Conservation (phyloP, 148 eudicot species). For the Arctostaphylos glauca region DNA sequence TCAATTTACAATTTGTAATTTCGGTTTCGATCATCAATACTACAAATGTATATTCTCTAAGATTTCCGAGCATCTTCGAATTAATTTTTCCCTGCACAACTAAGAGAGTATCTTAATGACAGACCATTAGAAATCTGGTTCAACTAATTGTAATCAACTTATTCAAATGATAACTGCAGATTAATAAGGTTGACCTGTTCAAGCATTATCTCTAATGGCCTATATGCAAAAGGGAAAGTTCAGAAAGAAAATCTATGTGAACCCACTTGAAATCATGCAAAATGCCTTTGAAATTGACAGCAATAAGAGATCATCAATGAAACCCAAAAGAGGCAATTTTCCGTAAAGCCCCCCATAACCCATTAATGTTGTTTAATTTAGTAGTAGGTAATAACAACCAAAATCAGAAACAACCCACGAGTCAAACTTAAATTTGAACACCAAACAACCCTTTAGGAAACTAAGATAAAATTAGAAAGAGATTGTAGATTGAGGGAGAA, state of each 20-base stretch:
- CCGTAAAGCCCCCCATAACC: neutral
- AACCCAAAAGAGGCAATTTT: neutral
- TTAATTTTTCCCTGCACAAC: neutral
- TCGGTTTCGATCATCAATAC: too few species aligned
- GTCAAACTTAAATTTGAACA: neutral
- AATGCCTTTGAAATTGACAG: neutral
- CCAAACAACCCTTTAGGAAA: neutral
- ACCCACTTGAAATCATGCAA: neutral
- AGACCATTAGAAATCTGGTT: neutral
- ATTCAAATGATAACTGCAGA: neutral
- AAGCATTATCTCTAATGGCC: neutral
- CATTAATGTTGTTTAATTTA: neutral
- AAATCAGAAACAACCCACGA: conserved; percentile 8
- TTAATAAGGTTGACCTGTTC: neutral
- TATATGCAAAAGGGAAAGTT: neutral
- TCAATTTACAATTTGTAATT: too few species aligned
- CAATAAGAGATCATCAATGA: neutral
- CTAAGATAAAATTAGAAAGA: too few species aligned
- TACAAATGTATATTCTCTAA: too few species aligned
- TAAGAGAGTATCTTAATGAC: neutral
- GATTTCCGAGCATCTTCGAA: too few species aligned
- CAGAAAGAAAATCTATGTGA: neutral
- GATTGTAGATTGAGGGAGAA: neutral
- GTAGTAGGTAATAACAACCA: neutral
- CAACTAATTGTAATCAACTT: neutral